A percentile compares a stretch with the other conserved stretches of the same genome.
phyloP scores from a whole-genome alignment of 2,329 filamentous ascomycete genomes.

The Cladosporium sp. region DNA sequence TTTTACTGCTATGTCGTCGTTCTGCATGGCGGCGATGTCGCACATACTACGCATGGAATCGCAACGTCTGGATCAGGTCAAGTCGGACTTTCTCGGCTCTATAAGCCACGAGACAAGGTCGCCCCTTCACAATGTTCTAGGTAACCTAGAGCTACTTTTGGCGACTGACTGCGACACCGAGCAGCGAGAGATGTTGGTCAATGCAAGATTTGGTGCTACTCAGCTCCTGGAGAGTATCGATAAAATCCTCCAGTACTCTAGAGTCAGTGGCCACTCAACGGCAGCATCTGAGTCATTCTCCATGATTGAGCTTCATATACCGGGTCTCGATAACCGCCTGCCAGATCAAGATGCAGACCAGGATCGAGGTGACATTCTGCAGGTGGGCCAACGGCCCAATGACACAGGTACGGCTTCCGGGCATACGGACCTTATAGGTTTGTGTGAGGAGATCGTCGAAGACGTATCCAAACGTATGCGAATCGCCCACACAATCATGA shows the following conservation, averaged over 20 bases:
- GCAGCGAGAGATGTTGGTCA: slow-evolving; percentile 34
- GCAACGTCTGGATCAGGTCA: slow-evolving; percentile 43
- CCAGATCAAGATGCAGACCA: too few relatives aligned
- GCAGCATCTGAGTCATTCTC: not conserved
- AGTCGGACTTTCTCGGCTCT: slow-evolving; percentile 45
- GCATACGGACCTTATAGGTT: not conserved
- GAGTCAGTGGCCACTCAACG: not conserved
- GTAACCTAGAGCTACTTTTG: slow-evolving; percentile 51
- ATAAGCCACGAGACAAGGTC: slow-evolving; percentile 41
- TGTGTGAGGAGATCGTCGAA: slow-evolving; percentile 8
- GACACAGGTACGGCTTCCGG: too few relatives aligned
- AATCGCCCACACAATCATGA: slow-evolving; percentile 7
- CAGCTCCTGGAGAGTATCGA: slow-evolving; percentile 46
- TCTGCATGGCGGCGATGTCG: slow-evolving; percentile 57
- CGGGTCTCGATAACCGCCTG: too few relatives aligned
- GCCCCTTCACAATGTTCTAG: slow-evolving; percentile 35
- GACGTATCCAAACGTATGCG: slow-evolving; percentile 7
- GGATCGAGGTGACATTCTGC: too few relatives aligned
- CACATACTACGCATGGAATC: slow-evolving; percentile 58
- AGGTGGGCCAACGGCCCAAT: too few relatives aligned
- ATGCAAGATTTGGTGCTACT: slow-evolving; percentile 36
- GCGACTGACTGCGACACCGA: slow-evolving; percentile 31
- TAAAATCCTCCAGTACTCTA: slow-evolving; percentile 36
- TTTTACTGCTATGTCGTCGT: slow-evolving; percentile 43
- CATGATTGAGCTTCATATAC: too few relatives aligned